Evolutionary conservation across 306 rosid genomes (phyloP).

Genomic region (Malus fusca): DNA sequence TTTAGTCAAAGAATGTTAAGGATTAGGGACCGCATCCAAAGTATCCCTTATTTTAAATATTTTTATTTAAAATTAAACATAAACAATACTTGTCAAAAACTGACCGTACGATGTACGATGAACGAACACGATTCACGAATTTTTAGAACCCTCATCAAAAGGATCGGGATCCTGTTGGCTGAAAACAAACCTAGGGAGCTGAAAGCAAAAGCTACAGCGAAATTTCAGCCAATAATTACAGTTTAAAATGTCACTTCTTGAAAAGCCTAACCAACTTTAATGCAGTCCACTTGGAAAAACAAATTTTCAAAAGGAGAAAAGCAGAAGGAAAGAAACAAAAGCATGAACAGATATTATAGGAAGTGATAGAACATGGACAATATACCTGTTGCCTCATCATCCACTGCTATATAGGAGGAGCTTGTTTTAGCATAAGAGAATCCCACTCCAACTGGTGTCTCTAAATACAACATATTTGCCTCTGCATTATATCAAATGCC

Average conservation of each 20-base stretch:
- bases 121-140: too few relatives aligned
- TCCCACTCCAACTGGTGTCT: conserved; percentile 69
- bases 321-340: conserved; percentile 12
- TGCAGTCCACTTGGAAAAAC: not conserved
- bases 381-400: conserved; percentile 54
- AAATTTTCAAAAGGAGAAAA: conserved; percentile 16
- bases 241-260: conserved; percentile 25
- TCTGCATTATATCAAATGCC: conserved; percentile 18
- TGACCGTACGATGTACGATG: too few relatives aligned
- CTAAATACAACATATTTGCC: conserved; percentile 61
- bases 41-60: too few relatives aligned
- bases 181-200: too few relatives aligned
- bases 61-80: too few relatives aligned
- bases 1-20: too few relatives aligned
- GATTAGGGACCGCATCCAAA: too few relatives aligned
- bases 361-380: not conserved
- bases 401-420: conserved; percentile 48
- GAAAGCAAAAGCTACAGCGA: not conserved
- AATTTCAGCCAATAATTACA: conserved; percentile 7
- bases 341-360: not conserved
- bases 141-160: too few relatives aligned
- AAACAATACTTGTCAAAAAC: too few relatives aligned
- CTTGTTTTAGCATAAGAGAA: conserved; percentile 47
- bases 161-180: too few relatives aligned
- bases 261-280: conserved; percentile 16